phyloP scores from a whole-genome alignment of 2,329 filamentous ascomycete species.

The Apiospora phragmitis region DNA sequence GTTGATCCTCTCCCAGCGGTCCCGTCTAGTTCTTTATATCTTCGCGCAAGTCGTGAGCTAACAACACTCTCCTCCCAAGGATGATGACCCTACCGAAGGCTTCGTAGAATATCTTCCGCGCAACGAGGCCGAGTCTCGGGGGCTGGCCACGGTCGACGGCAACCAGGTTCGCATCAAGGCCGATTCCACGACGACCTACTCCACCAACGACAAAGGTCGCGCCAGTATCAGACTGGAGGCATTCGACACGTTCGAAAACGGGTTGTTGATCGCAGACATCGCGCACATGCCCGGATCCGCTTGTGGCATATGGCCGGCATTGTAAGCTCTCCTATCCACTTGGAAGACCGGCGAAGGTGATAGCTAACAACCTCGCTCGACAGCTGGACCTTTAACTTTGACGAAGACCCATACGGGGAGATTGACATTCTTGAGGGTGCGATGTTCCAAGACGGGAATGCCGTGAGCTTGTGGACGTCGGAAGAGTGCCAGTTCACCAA shows the following conservation, averaged over 20 bases:
- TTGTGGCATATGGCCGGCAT: constrained; percentile 77
- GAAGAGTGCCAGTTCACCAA: constrained; percentile 57
- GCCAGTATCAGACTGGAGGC: neutral
- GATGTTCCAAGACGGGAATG: constrained; percentile 55
- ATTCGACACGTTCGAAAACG: constrained; percentile 54
- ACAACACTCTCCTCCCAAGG: neutral
- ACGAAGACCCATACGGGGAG: constrained; percentile 70
- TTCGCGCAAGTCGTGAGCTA: neutral
- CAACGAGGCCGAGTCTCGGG: neutral
- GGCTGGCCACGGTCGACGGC: neutral
- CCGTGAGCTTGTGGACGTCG: constrained; percentile 61
- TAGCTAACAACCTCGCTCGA: neutral
- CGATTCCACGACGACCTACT: neutral
- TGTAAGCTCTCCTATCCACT: constrained; percentile 27
- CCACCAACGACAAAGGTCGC: neutral
- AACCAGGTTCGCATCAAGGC: neutral
- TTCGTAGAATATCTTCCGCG: neutral
- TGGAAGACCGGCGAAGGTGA: accelerated
- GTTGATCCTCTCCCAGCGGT: neutral
- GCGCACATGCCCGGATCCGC: constrained; percentile 65
- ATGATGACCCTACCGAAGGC: neutral
- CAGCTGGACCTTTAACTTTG: constrained; percentile 62
- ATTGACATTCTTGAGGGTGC: constrained; percentile 63
- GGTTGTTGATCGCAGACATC: constrained; percentile 72
- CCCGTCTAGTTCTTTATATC: no score